Evolutionary conservation across 2,329 filamentous ascomycete genomes (phyloP).

Genomic region (Fusarium sp.): DNA sequence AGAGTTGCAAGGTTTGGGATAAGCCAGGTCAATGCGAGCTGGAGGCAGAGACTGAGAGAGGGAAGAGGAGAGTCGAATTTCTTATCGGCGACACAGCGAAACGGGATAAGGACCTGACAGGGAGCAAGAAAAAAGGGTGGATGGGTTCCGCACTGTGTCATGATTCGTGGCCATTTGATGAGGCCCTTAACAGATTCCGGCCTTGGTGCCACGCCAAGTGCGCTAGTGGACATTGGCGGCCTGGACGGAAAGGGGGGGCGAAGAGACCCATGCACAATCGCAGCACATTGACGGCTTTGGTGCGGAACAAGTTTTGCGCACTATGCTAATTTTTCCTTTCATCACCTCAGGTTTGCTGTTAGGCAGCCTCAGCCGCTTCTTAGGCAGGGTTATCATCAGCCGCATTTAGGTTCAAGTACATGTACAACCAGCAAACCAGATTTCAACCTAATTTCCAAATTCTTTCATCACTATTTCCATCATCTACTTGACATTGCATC

Average conservation of each 20-base stretch:
- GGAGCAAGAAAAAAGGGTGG: conserved; percentile 18
- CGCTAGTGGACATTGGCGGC: conserved; percentile 30
- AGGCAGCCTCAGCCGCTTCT: background rate
- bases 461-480: background rate
- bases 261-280: conserved; percentile 15
- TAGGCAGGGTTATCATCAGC: background rate
- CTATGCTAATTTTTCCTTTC: conserved; percentile 13
- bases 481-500: background rate
- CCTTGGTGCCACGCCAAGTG: conserved; percentile 19
- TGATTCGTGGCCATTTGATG: conserved; percentile 34
- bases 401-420: background rate
- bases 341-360: background rate
- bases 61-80: conserved; percentile 35
- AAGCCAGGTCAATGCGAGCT: conserved; percentile 37
- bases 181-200: conserved; percentile 34
- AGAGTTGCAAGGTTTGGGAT: conserved; percentile 37
- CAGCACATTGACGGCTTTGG: conserved; percentile 14
- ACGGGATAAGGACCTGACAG: conserved; percentile 20
- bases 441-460: too few species aligned
- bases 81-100: conserved; percentile 21
- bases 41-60: conserved; percentile 17
- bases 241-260: conserved; percentile 20
- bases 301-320: background rate
- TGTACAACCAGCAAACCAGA: too few species aligned
- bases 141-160: conserved; percentile 41